Evolutionary conservation across 140 eudicot genomes (phyloP).

Genomic region (Erigeron philadelphicus): DNA sequence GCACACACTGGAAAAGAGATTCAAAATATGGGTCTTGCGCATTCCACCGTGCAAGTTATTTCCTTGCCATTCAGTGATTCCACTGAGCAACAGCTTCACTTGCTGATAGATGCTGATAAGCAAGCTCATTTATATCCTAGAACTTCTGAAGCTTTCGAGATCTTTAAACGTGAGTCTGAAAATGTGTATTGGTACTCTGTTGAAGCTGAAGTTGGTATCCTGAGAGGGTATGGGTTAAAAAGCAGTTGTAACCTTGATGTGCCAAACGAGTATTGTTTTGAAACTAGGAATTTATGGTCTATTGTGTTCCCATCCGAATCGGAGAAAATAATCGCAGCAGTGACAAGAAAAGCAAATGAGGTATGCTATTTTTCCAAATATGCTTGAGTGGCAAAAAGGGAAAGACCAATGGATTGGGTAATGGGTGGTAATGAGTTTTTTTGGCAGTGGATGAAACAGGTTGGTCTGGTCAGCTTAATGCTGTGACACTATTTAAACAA

Average conservation of each 20-base stretch:
- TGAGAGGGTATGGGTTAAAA: conserved; percentile 70
- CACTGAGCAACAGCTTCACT: conserved; percentile 69
- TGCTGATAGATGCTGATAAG: conserved; percentile 60
- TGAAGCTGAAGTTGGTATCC: conserved; percentile 51
- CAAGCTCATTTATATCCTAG: conserved; percentile 74
- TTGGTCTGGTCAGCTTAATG: neutral
- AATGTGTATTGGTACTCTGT: conserved; percentile 86
- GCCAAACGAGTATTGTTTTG: conserved; percentile 57
- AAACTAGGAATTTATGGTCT: conserved; percentile 69
- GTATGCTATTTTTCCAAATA: conserved; percentile 30
- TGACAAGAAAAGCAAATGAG: conserved; percentile 71
- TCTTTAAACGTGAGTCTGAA: conserved; percentile 60
- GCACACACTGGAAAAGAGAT: conserved; percentile 73
- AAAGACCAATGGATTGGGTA: neutral
- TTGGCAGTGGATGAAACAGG: neutral
- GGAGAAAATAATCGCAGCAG: conserved; percentile 77
- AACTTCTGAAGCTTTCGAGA: conserved; percentile 65
- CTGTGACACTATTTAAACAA: too few relatives aligned
- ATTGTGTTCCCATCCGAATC: conserved; percentile 80
- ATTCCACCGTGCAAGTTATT: conserved; percentile 70
- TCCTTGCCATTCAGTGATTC: conserved; percentile 82
- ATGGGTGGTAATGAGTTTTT: neutral
- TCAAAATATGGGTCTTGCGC: conserved; percentile 33
- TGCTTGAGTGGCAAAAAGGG: neutral
- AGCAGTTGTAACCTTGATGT: conserved; percentile 39